Conservation (phyloP, 129 eudicot genomes). For the Flaveria linearis region DNA sequence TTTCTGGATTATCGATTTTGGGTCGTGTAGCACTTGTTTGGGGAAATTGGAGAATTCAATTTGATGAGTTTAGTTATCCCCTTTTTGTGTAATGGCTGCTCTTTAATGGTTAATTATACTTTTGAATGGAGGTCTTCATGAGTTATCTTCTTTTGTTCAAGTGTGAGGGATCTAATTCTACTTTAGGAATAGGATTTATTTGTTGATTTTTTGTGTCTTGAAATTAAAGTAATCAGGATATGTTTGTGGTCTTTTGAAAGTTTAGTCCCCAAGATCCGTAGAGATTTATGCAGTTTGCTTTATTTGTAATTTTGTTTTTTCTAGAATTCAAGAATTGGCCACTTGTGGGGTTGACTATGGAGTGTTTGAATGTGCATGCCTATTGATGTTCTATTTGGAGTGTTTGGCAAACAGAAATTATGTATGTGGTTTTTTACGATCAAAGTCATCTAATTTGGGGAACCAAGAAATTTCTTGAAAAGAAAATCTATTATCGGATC, state of each 20-base stretch:
- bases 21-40: neutral
- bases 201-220: neutral
- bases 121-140: neutral
- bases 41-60: neutral
- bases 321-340: conserved; percentile 11
- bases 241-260: neutral
- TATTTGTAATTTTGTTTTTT: conserved; percentile 5
- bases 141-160: conserved; percentile 6
- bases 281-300: conserved; percentile 19
- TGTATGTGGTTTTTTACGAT: neutral
- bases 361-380: conserved; percentile 7
- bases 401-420: neutral
- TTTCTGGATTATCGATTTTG: neutral
- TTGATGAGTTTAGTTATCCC: conserved; percentile 7
- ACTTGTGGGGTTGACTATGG: conserved; percentile 10
- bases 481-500: too few species aligned
- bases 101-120: neutral
- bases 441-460: neutral
- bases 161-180: conserved; percentile 27
- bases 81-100: too few species aligned
- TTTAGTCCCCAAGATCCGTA: conserved; percentile 19
- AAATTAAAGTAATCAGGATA: neutral
- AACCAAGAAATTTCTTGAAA: neutral
- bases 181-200: conserved; percentile 15
- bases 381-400: neutral